Base-by-base conservation (phyloP, 352 stramenopile genomes). In the Pythium brachiatum region DNA sequence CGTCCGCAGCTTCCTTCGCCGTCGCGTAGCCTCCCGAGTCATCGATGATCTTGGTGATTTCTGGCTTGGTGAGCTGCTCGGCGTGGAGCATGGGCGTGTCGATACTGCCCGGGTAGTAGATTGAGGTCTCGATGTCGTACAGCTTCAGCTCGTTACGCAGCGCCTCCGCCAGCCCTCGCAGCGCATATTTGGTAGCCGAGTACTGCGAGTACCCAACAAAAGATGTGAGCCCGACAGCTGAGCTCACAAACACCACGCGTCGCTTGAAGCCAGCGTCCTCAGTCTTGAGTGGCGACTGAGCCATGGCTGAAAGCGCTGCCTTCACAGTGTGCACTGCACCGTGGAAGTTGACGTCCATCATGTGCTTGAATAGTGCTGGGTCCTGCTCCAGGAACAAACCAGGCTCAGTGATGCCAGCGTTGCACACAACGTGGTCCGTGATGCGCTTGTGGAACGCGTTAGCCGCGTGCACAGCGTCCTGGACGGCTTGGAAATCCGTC, bases 161-260 rank as follows among this genome's bases (percentile, higher is more conserved):
- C 18, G 79, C 78, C 50, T 98, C 94, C 2, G 94, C 90, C 57
- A 98, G 81, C 38, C 91, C 94, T 8, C 90, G 76, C 16, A 98
- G 52, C 4, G 91, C 96, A 68, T 83, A 96, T 66, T 98, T 98
- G 25, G 83, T 87, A 3, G 90, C 82, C 43, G 74, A 81, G 71
- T 97, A 98, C 1, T 86, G 80, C 26, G 85, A 82, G 66, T 94
- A 97, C 18, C 94, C 96, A 64, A 91, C 86, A 2, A 96, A 69
- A 20, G 73, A 69, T 27, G 71, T 69, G 53, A 88, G 63, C 34
- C 64, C 79, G 21, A 69, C 62, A 1, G 75, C 78, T 25, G 79
- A 83, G 41, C 64, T 79, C 38, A 87, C 69, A 46, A 92, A 73
- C 9, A 89, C 71, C 27, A 90, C 60, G 27, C 75, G 64, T 12